Base-by-base conservation (phyloP, 352 stramenopile genomes). In the Phytophthora lateralis region DNA sequence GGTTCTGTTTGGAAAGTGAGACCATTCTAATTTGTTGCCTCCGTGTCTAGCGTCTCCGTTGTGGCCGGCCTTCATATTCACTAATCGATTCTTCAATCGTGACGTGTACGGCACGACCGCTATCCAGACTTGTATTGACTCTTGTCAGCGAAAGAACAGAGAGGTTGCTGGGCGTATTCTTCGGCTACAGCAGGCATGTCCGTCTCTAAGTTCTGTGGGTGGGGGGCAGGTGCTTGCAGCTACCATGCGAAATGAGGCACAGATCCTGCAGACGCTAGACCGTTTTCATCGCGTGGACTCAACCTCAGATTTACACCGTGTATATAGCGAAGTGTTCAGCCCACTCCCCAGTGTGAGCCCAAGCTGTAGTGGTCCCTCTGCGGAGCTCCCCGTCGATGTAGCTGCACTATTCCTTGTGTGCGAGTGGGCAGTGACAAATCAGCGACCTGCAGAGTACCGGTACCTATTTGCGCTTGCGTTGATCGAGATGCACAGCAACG, bases 361-460 rank as follows among this genome's bases (percentile, higher is more conserved):
- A 12, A 68, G 48, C 15, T 44, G 47, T 26, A 66, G 41, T 53
- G 38, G 30, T 48, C 43, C 43, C 4, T 27, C 69, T 47, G 50
- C 42, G 8, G 76, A 88, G 17, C 55, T 92, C 1, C 82, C 80
- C n/a, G 73, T 94, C 6, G 85, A 96, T 53, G 65, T 89, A 12
- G 69, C 84, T 24, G 80, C 76, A 8, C 53, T 96, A 35, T 86
- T 91, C 37, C 65, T 93, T 6, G 71, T 96, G 2, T 94, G 85
- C 27, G 87, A 96, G 45, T 96, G 87, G 87, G 82, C 85, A 14
- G 80, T 96, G 18, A 91, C 85, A 15, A 88, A 77, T 30, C 85
- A 96, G 42, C 78, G 87, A 20, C 84, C 87, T 7, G 76, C 83
- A 17, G 87, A 96, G 38, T 94, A 93, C 46, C 78, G 87, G 8